These are phyloP conservation scores for Leptodermis oblonga DNA, from an alignment of 257 asterid genomes.

Conservation along the genomic window DNA sequence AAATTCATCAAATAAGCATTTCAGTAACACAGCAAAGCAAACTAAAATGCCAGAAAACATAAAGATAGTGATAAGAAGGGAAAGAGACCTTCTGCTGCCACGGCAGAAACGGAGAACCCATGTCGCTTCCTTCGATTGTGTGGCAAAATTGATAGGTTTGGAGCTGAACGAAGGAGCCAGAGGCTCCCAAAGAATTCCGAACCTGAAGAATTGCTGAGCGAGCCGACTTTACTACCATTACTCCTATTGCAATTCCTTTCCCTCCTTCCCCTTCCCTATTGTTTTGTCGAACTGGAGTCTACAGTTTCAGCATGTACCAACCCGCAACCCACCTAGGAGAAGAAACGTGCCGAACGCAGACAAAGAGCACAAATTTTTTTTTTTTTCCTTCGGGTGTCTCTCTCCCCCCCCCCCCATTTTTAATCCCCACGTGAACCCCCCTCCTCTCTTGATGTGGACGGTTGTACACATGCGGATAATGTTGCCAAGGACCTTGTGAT, in stretches of 20 bases:
- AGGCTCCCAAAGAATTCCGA: constrained; percentile 42
- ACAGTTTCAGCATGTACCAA: too few species aligned
- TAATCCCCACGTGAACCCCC: too few species aligned
- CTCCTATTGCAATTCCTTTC: background rate
- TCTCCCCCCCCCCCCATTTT: too few species aligned
- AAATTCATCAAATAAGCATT: background rate
- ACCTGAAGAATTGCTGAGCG: constrained; percentile 49
- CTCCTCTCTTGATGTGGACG: too few species aligned
- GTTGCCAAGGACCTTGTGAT: too few species aligned
- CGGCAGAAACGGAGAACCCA: constrained; percentile 51
- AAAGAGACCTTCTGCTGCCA: constrained; percentile 67
- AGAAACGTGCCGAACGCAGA: too few species aligned
- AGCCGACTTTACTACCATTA: constrained; percentile 27
- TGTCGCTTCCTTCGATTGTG: constrained; percentile 32
- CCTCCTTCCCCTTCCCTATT: too few species aligned
- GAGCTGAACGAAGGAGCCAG: constrained; percentile 29
- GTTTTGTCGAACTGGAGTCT: too few species aligned
- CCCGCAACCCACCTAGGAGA: too few species aligned
- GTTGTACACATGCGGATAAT: too few species aligned
- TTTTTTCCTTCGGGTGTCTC: too few species aligned
- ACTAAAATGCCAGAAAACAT: background rate
- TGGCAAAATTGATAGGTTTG: constrained; percentile 33
- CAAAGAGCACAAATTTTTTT: too few species aligned
- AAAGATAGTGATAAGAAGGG: background rate
- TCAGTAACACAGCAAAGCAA: background rate